Conservation (phyloP, 371 early-diverging fungal genomes). For the Sporodiniella umbellata region DNA sequence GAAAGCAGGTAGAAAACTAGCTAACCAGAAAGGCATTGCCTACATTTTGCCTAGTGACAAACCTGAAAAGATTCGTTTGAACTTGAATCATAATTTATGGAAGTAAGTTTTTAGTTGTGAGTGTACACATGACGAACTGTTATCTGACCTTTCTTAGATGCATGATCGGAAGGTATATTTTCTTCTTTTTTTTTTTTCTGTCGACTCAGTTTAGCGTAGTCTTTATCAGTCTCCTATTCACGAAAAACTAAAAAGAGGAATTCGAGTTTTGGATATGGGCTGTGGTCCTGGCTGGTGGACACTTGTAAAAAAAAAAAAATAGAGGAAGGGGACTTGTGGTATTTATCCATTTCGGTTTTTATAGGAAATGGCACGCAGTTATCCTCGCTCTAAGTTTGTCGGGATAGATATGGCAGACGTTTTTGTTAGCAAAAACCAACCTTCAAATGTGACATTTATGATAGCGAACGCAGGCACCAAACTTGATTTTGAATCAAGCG, state of each 20-base stretch:
- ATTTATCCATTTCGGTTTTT: neutral
- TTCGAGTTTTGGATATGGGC: conserved; percentile 42
- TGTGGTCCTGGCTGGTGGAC: conserved; percentile 52
- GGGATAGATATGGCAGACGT: conserved; percentile 46
- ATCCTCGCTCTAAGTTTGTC: conserved; percentile 43
- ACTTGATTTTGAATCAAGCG: conserved; percentile 29
- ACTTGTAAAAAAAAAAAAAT: conserved; percentile 10
- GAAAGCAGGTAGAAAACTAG: conserved; percentile 33
- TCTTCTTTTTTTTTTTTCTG: neutral
- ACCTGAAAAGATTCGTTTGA: conserved; percentile 34
- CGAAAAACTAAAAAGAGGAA: conserved; percentile 32
- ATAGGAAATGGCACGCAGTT: conserved; percentile 43
- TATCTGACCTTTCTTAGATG: neutral
- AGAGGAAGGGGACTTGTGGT: neutral
- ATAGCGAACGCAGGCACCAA: conserved; percentile 31
- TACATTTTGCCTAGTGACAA: conserved; percentile 45
- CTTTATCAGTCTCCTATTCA: conserved; percentile 38
- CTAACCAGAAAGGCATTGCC: conserved; percentile 26
- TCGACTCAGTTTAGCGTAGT: conserved; percentile 1
- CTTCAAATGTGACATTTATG: conserved; percentile 31
- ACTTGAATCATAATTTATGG: conserved; percentile 36
- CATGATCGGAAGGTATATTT: conserved; percentile 9
- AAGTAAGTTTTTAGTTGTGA: conserved; percentile 16
- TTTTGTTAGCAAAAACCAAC: conserved; percentile 22
- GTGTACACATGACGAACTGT: no score